Conservation (phyloP, 192 early-diverging fungal genomes). For the Geranomyces michiganensis region DNA sequence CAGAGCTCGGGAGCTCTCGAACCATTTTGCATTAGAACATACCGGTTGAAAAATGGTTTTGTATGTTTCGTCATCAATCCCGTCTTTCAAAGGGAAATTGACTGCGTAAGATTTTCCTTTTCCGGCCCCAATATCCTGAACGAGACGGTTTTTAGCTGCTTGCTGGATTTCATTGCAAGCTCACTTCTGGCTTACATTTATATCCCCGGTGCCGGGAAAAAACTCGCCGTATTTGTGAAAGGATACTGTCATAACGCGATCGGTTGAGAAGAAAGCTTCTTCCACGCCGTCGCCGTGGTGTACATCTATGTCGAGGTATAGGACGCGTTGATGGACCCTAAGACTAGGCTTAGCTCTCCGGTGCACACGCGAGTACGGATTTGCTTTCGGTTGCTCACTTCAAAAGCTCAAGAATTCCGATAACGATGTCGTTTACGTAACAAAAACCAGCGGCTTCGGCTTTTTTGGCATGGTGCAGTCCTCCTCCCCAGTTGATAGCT, state of each 20-base stretch:
- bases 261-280: constrained; percentile 91
- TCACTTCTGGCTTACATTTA: constrained; percentile 60
- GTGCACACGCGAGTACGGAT: not conserved
- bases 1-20: not conserved
- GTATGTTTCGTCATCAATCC: constrained; percentile 92
- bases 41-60: constrained; percentile 56
- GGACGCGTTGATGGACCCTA: constrained; percentile 75
- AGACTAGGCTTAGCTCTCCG: not conserved
- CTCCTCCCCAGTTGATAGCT: constrained; percentile 98
- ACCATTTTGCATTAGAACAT: not conserved
- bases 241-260: constrained; percentile 93
- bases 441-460: constrained; percentile 94
- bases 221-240: constrained; percentile 96
- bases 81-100: constrained; percentile 94
- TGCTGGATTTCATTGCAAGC: not conserved
- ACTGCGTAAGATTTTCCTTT: constrained; percentile 91
- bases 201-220: constrained; percentile 96
- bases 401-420: constrained; percentile 87
- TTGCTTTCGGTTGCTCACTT: constrained; percentile 50
- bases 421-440: constrained; percentile 97
- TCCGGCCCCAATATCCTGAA: constrained; percentile 86
- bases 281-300: constrained; percentile 99
- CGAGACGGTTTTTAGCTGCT: not conserved
- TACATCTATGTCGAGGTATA: constrained; percentile 97
- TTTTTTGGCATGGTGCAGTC: constrained; percentile 90